These are phyloP conservation scores for Lobosporangium transversale DNA, from an alignment of 192 early-diverging fungal genomes.

Conservation along the genomic window DNA sequence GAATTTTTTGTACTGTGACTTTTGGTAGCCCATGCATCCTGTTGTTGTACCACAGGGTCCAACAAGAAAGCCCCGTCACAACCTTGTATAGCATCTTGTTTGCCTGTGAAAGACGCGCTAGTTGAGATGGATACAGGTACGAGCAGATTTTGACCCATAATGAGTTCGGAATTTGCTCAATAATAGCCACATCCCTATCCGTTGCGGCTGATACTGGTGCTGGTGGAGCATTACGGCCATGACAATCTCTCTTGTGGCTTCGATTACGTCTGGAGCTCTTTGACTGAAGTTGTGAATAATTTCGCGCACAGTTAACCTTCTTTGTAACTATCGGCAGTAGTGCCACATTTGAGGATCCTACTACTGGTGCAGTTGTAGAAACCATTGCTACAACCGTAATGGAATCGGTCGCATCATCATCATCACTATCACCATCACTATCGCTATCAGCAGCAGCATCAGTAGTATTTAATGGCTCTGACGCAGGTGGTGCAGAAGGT, in stretches of 20 bases:
- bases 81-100: slow-evolving; percentile 3
- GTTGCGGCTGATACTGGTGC: background rate
- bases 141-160: slow-evolving; percentile 9
- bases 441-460: too few species aligned
- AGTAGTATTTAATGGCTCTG: background rate
- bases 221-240: background rate
- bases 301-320: too few species aligned
- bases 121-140: slow-evolving; percentile 15
- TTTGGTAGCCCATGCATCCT: background rate
- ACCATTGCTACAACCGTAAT: too few species aligned
- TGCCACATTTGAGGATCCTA: too few species aligned
- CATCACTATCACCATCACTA: too few species aligned
- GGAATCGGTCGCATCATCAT: too few species aligned
- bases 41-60: background rate
- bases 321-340: too few species aligned
- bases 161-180: background rate
- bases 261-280: background rate
- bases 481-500: background rate
- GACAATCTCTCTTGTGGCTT: background rate
- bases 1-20: background rate
- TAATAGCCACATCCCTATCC: background rate
- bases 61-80: background rate
- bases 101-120: slow-evolving; percentile 2
- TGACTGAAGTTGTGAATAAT: too few species aligned
- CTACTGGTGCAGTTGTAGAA: background rate